Percentiles rank a stretch among this genome's conserved stretches.
These are phyloP conservation scores for Themeda triandra DNA, from an alignment of 176 grass and related monocot genomes.

Conservation along the genomic window DNA sequence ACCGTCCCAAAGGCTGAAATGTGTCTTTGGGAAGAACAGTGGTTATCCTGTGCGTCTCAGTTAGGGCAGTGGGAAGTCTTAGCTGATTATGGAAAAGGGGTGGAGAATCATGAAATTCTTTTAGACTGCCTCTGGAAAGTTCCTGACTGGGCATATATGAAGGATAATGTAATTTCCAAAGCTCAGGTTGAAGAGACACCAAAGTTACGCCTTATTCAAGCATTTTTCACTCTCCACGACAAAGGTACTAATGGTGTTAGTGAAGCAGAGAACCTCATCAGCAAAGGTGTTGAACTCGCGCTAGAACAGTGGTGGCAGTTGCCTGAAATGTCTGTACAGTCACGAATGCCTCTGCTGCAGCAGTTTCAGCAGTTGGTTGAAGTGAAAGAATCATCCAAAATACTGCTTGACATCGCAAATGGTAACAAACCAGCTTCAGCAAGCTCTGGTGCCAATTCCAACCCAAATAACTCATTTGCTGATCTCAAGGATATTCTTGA, in stretches of 20 bases:
- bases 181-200: slow-evolving; percentile 92
- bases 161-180: slow-evolving; percentile 85
- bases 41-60: slow-evolving; percentile 85
- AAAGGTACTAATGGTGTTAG: slow-evolving; percentile 78
- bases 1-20: slow-evolving; percentile 94
- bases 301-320: slow-evolving; percentile 99
- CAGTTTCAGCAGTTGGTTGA: slow-evolving; percentile 98
- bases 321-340: slow-evolving; percentile 93
- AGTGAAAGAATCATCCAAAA: slow-evolving; percentile 93
- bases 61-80: slow-evolving; percentile 98
- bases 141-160: slow-evolving; percentile 96
- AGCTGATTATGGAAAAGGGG: slow-evolving; percentile 95
- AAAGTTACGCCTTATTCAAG: slow-evolving; percentile 76
- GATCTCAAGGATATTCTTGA: slow-evolving; percentile 99
- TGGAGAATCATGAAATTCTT: slow-evolving; percentile 96
- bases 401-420: slow-evolving; percentile 93
- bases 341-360: slow-evolving; percentile 84
- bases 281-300: slow-evolving; percentile 93
- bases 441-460: slow-evolving; percentile 72
- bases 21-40: slow-evolving; percentile 99
- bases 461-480: slow-evolving; percentile 68
- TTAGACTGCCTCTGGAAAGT: slow-evolving; percentile 95
- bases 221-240: slow-evolving; percentile 88
- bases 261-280: slow-evolving; percentile 79
- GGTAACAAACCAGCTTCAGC: slow-evolving; percentile 90